Evolutionary conservation across 2,329 filamentous ascomycete species (phyloP), one percentile per base, ranked within the genome.

Genomic region (Colletotrichum karsti): DNA sequence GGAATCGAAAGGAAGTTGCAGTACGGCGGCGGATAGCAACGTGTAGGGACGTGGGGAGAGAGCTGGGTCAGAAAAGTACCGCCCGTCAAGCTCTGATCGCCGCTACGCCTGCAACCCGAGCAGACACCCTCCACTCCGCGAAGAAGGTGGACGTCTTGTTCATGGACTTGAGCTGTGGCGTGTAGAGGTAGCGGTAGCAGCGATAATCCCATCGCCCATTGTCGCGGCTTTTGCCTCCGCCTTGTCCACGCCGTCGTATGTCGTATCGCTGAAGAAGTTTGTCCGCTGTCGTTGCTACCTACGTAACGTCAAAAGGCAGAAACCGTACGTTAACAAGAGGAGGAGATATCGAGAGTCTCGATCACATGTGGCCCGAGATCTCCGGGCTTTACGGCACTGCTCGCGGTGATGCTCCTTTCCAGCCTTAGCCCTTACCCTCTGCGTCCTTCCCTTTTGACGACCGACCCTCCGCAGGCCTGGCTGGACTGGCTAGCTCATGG

Each of bases 41-140:
- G 54, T 39, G 30, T 37, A 54, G 48, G 48, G 18, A 44, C 37
- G 26, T 35, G 18, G n/a, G n/a, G 18, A 42, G 46, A 35, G 30
- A 50, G 39, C 24, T 26, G 28, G 58, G 33, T 18, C 46, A 28
- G 46, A 50, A n/a, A n/a, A 24, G 46, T 41, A 48, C 63, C 56
- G n/a, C 39, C 50, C 42, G 44, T 50, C 57, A 62, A 55, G 58
- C 63, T 63, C 63, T 63, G 58, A 67, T 67, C 51, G 63, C 33
- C 51, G 63, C 41, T 56, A 22, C 42, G 59, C 51, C 26, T 63
- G 63, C 59, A 63, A 57, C 50, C 41, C 42, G 33, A n/a, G 33
- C n/a, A 51, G 50, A 30, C 58, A 39, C 50, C 41, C 59, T 39
- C 33, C 57, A 24, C 20, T 33, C 15, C 48, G 20, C 20, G 30